Percentiles rank a stretch among this genome's conserved stretches.
phyloP scores from a whole-genome alignment of 179 eudicot species.

The Drosera spatulata region DNA sequence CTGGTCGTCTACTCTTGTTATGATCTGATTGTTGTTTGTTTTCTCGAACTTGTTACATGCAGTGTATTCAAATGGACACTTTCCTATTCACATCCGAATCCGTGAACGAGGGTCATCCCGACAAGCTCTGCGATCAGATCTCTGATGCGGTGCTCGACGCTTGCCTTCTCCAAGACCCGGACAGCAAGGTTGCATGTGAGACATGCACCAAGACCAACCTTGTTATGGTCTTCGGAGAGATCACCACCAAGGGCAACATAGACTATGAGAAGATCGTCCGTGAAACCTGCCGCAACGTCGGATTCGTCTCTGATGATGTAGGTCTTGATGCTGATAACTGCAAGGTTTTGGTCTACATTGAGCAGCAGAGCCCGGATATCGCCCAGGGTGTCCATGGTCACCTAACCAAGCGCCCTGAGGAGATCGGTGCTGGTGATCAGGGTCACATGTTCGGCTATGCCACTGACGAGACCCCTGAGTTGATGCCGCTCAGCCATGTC shows the following conservation, averaged over 20 bases:
- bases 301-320: slow-evolving; percentile 18
- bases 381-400: no score
- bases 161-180: slow-evolving; percentile 20
- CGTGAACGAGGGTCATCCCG: slow-evolving; percentile 87
- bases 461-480: slow-evolving; percentile 13
- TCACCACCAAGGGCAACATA: slow-evolving; percentile 23
- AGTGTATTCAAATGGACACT: slow-evolving; percentile 27
- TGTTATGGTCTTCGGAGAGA: slow-evolving; percentile 1
- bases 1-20: no score
- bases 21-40: background rate
- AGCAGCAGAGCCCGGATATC: no score
- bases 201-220: slow-evolving; percentile 5
- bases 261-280: slow-evolving; percentile 31
- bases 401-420: no score
- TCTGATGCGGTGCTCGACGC: no score
- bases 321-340: no score
- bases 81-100: slow-evolving; percentile 78
- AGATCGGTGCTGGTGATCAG: no score
- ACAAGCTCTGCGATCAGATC: slow-evolving; percentile 45
- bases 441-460: no score
- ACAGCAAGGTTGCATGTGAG: slow-evolving; percentile 20
- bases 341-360: no score
- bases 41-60: background rate
- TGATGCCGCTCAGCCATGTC: slow-evolving; percentile 31
- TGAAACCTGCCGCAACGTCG: slow-evolving; percentile 27